phyloP scores from a whole-genome alignment of 257 asterid genomes.

The Solanum dulcamara region DNA sequence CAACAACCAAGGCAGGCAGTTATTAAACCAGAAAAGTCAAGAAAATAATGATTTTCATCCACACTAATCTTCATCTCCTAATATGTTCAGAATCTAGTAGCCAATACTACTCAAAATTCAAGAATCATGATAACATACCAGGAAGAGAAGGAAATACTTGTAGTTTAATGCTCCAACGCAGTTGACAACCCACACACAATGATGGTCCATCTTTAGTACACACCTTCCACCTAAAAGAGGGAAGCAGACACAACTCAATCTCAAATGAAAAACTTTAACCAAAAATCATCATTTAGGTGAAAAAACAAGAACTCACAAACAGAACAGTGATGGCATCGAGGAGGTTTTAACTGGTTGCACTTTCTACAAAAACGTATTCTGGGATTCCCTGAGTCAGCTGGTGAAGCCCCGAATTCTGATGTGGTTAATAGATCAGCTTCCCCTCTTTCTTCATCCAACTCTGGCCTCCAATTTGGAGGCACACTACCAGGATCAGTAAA shows the following conservation, averaged over 20 bases:
- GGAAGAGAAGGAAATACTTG: slow-evolving; percentile 93
- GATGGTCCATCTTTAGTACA: slow-evolving; percentile 97
- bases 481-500: slow-evolving; percentile 94
- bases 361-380: slow-evolving; percentile 74
- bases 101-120: background rate
- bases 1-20: background rate
- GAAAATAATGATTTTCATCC: background rate
- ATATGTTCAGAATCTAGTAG: background rate
- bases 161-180: slow-evolving; percentile 98
- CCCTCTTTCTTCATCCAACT: slow-evolving; percentile 77
- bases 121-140: slow-evolving; percentile 35
- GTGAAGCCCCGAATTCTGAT: slow-evolving; percentile 32
- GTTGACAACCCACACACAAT: slow-evolving; percentile 99
- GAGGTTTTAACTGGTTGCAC: slow-evolving; percentile 96
- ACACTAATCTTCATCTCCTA: background rate
- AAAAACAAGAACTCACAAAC: slow-evolving; percentile 69
- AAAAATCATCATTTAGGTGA: background rate
- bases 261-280: background rate
- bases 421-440: slow-evolving; percentile 65
- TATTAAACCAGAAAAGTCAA: background rate
- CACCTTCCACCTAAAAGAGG: slow-evolving; percentile 86
- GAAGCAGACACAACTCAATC: background rate
- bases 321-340: slow-evolving; percentile 99
- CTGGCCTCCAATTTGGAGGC: slow-evolving; percentile 91
- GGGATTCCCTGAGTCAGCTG: slow-evolving; percentile 39